Base-by-base conservation (phyloP, 2,329 filamentous ascomycete species). In the Penicillium sp. region DNA sequence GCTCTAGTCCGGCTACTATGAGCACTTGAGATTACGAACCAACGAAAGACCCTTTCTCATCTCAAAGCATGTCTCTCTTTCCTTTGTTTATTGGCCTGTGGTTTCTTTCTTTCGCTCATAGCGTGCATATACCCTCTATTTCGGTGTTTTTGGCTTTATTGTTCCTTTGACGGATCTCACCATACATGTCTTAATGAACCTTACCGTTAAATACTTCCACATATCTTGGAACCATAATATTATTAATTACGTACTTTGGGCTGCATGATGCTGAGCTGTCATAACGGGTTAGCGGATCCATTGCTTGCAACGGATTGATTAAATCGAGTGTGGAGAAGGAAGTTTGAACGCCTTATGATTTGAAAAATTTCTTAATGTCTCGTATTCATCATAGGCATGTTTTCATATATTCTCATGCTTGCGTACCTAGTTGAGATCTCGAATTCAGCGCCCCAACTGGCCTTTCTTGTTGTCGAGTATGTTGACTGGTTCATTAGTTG, bases 1-100 rank as follows among this genome's bases (percentile, higher is more conserved):
- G 91, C 75, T 95, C 67, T 91, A 76, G 79, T 40, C 16, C 11
- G 6, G n/a, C 13, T 26, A n/a, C 22, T 10, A 16, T 19, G 30
- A 14, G 28, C 30, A 2, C n/a, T 35, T 14, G 48, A 35, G 28
- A 22, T 6, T 35, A 22, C n/a, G 3, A 6, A 10, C 11, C n/a
- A 11, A 8, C n/a, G 48, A 35, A 25, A 35, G n/a, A 7, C 45
- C 7, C 10, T 4, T 19, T 14, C 4, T 7, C 2, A 35, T 4
- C n/a, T 35, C 11, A 6, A 14, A 14, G 14, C n/a, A 35, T 35
- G 7, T 11, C 35, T 14, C 22, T 35, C 8, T 25, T 19, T 33
- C 53, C 6, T 26, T 30, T 49, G 16, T 28, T 52, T 37, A 49
- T 46, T 52, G 2, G 3, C 42, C 62, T 4, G 45, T 40, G 58